Conservation (phyloP, 2,329 filamentous ascomycete genomes). For the Fusarium paranaense region DNA sequence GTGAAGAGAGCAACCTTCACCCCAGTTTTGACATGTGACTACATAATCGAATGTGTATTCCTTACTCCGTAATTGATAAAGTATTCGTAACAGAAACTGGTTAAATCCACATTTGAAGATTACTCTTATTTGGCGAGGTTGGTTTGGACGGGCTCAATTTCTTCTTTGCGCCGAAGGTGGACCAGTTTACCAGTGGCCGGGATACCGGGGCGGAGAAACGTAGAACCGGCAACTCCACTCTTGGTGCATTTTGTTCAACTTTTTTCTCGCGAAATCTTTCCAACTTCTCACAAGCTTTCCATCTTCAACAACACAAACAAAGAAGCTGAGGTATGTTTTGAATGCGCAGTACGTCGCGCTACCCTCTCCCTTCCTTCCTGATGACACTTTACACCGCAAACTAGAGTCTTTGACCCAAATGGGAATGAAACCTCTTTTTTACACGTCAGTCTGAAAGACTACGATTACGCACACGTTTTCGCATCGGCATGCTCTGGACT, state of each 20-base stretch:
- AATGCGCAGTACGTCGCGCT: constrained; percentile 18
- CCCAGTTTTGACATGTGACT: neutral
- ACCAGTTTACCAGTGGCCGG: neutral
- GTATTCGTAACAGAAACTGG: neutral
- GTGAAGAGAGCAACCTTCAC: neutral
- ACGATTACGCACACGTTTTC: constrained; percentile 35
- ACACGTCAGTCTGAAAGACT: constrained; percentile 90
- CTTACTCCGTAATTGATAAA: neutral
- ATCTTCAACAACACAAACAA: constrained; percentile 35
- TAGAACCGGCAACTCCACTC: constrained; percentile 28
- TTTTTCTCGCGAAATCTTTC: constrained; percentile 44
- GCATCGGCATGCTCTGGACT: constrained; percentile 14
- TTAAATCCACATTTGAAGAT: neutral
- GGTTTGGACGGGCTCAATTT: neutral
- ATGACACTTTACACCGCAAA: constrained; percentile 91
- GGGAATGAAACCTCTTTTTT: constrained; percentile 83
- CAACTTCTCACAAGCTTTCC: constrained; percentile 22
- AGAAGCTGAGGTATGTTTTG: constrained; percentile 45
- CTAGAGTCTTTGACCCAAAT: constrained; percentile 96
- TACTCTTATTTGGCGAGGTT: neutral
- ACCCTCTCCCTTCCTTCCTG: constrained; percentile 59
- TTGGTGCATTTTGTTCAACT: constrained; percentile 42
- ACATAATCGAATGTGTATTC: neutral
- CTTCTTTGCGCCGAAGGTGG: constrained; percentile 5
- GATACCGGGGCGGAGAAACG: constrained; percentile 28